A percentile compares a stretch with the other conserved stretches of the same genome.
Evolutionary conservation across 768 basidiomycete species (phyloP).

Genomic region (Cystoderma amianthinum): DNA sequence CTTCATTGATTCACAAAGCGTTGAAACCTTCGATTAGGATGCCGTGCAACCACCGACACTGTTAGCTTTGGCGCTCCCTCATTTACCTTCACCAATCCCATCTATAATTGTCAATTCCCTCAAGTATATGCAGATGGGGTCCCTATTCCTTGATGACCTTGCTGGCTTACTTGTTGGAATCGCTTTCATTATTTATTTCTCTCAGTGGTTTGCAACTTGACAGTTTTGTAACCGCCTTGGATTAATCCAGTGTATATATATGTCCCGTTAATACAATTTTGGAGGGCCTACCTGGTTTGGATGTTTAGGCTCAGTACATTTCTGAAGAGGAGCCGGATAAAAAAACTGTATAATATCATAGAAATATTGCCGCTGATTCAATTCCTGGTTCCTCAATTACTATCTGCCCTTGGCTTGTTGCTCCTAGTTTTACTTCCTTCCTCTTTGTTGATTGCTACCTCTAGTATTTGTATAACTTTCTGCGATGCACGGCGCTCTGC

Average conservation of each 20-base stretch:
- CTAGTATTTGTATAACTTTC: no score
- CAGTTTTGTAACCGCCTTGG: slow-evolving; percentile 4
- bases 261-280: no score
- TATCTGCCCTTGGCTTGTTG: no score
- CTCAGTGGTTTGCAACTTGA: slow-evolving; percentile 32
- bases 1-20: neutral
- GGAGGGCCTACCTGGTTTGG: no score
- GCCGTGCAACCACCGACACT: slow-evolving; percentile 52
- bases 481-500: no score
- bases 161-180: slow-evolving; percentile 66
- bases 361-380: no score
- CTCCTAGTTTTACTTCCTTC: no score
- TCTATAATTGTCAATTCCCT: slow-evolving; percentile 54
- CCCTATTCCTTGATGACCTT: slow-evolving; percentile 64
- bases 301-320: no score
- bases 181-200: slow-evolving; percentile 54
- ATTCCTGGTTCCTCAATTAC: no score
- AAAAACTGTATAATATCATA: no score
- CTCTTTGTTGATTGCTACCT: no score
- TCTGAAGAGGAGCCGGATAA: no score
- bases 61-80: slow-evolving; percentile 51
- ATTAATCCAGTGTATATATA: neutral
- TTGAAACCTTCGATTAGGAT: slow-evolving; percentile 30
- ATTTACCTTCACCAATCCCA: slow-evolving; percentile 60
- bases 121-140: slow-evolving; percentile 65